Conservation (phyloP, 352 stramenopile species). For the Blastocystis sp. region DNA sequence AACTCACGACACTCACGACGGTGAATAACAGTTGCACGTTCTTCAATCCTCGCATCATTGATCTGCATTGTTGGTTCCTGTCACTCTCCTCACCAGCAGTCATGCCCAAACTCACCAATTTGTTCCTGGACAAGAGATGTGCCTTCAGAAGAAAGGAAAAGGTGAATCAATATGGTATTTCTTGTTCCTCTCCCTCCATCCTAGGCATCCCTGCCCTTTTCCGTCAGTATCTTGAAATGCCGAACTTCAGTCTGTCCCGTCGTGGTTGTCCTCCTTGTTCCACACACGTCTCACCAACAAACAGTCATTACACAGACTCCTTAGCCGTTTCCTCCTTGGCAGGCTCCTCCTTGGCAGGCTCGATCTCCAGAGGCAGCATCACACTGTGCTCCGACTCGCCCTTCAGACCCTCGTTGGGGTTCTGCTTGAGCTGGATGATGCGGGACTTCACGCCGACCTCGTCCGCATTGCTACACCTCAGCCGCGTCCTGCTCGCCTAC, state of each 20-base stretch:
- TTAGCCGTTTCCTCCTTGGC: no score
- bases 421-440: not conserved
- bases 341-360: not conserved
- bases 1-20: not conserved
- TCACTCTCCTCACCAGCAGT: not conserved
- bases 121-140: not conserved
- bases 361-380: constrained; percentile 29
- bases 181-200: no score
- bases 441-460: constrained; percentile 26
- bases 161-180: no score
- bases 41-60: not conserved
- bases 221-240: no score
- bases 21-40: not conserved
- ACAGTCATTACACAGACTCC: no score
- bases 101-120: not conserved
- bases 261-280: no score
- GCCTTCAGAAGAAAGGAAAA: no score
- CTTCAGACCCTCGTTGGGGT: not conserved
- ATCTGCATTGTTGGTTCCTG: not conserved
- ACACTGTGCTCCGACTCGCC: constrained; percentile 48
- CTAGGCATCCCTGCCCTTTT: no score
- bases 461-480: not conserved
- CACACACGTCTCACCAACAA: no score
- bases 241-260: no score
- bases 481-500: not conserved